Base-by-base conservation (phyloP, 371 early-diverging fungal genomes). In the Mortierella sp. region DNA sequence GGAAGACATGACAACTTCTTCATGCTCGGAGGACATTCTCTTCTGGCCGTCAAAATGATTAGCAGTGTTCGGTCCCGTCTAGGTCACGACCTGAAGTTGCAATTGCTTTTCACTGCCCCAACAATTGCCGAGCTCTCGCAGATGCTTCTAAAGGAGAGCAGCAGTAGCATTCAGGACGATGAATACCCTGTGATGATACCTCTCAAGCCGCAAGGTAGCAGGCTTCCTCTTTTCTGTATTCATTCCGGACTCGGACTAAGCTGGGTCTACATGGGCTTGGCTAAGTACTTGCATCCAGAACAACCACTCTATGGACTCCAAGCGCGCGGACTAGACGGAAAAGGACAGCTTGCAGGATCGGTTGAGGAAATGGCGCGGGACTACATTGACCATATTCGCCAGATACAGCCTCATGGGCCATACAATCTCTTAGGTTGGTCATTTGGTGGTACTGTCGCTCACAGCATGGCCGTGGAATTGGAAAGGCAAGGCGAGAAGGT, bases 401-500 rank as follows among this genome's bases (percentile, higher is more conserved):
- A 48, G 58, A 37, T 57, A 21, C 58, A 57, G 49, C 48, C 58
- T 24, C 49, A 27, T 41, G 60, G 60, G 39, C 60, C 60, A 31
- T 59, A 59, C 39, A 37, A 50, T 39, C 60, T 59, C 23, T 50
- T 59, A n/a, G 60, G 60, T 26, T 59, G 50, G 42, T 59, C 60
- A 14, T 50, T 59, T 24, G 60, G 60, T 50, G 60, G 60, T 24
- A 50, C 49, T 24, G 60, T 49, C 14, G 60, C 60, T 15, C 60
- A 59, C 43, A 50, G 24, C 49, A 59, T 59, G 15, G 60, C 60
- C 6, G 50, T 27, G 23, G 8, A 31, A 8, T 47, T 56, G n/a
- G 32, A 56, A 23, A 44, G 34, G 28, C 15, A n/a, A 21, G 57
- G 57, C 30, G 57, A 56, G 32, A 5, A 30, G 31, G 57, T 56